These are phyloP conservation scores for Millerozyma acaciae DNA, from an alignment of 805 yeast genomes.

Conservation along the genomic window DNA sequence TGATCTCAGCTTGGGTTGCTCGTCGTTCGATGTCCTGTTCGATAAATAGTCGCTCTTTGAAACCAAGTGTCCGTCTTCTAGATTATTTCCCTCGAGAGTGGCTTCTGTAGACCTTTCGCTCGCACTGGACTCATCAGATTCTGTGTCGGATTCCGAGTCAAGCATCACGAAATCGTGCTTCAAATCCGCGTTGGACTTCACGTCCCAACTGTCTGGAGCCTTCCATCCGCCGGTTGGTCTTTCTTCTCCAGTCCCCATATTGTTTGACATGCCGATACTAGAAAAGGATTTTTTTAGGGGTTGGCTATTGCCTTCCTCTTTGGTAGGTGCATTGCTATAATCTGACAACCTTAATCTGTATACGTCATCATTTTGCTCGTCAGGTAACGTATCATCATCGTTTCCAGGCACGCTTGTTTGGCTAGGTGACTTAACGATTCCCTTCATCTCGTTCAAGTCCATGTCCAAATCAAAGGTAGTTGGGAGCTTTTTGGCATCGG, in stretches of 20 bases:
- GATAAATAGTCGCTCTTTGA: neutral
- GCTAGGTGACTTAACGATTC: constrained; percentile 38
- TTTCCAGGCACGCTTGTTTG: neutral
- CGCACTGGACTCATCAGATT: too few species aligned
- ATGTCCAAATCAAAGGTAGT: constrained; percentile 39
- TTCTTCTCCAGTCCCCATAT: neutral
- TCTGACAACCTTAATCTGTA: neutral
- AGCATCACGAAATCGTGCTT: constrained; percentile 1
- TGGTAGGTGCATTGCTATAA: too few species aligned
- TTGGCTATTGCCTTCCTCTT: too few species aligned
- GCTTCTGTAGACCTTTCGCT: too few species aligned
- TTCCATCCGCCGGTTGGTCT: constrained; percentile 25
- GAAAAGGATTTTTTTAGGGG: constrained; percentile 7
- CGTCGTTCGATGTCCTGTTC: neutral
- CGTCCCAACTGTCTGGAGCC: constrained; percentile 51
- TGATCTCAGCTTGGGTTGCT: neutral
- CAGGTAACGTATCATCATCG: neutral
- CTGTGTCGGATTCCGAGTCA: constrained; percentile 7
- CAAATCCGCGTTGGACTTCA: constrained; percentile 32
- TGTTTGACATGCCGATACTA: constrained; percentile 2
- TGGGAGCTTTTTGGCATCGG: constrained; percentile 3
- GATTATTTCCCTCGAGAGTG: too few species aligned
- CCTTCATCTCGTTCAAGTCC: constrained; percentile 48
- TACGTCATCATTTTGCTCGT: neutral
- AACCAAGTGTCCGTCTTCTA: too few species aligned